phyloP scores from a whole-genome alignment of 805 yeast species.

The Candida takata region DNA sequence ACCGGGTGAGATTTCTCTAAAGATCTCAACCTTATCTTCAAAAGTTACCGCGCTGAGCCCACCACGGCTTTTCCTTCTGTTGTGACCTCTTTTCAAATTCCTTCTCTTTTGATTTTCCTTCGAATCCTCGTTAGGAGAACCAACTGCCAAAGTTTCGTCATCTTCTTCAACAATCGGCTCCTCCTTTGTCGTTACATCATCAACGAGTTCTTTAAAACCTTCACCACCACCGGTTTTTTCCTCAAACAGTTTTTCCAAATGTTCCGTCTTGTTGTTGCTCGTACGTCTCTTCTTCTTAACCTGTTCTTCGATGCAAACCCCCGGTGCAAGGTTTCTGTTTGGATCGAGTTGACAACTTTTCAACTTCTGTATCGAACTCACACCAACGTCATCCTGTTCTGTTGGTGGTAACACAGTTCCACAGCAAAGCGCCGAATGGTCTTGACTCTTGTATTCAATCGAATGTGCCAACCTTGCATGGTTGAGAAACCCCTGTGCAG shows the following conservation, averaged over 20 bases:
- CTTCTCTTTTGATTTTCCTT: slow-evolving; percentile 3
- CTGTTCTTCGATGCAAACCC: slow-evolving; percentile 14
- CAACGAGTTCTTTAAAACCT: slow-evolving; percentile 16
- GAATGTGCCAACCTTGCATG: slow-evolving; percentile 71
- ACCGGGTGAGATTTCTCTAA: slow-evolving; percentile 6
- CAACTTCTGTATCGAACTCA: slow-evolving; percentile 30
- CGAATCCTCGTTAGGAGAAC: background rate
- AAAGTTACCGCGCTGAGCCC: slow-evolving; percentile 21
- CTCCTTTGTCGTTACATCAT: slow-evolving; percentile 19
- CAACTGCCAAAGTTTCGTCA: slow-evolving; percentile 5
- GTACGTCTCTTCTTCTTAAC: slow-evolving; percentile 15
- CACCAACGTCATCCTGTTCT: slow-evolving; percentile 53
- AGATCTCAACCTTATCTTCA: slow-evolving; percentile 14
- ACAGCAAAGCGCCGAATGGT: slow-evolving; percentile 63
- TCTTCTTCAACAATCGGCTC: slow-evolving; percentile 14
- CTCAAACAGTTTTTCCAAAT: slow-evolving; percentile 13
- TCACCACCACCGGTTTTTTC: slow-evolving; percentile 3
- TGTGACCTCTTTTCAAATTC: slow-evolving; percentile 15
- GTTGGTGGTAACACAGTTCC: slow-evolving; percentile 47
- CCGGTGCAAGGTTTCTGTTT: slow-evolving; percentile 29
- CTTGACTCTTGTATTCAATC: slow-evolving; percentile 65
- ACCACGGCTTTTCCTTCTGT: slow-evolving; percentile 23
- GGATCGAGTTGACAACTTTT: slow-evolving; percentile 34
- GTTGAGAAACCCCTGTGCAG: slow-evolving; percentile 75
- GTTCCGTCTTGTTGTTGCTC: slow-evolving; percentile 5